phyloP scores from a whole-genome alignment of 495 filamentous ascomycete genomes.

The Penicillium antarcticum region DNA sequence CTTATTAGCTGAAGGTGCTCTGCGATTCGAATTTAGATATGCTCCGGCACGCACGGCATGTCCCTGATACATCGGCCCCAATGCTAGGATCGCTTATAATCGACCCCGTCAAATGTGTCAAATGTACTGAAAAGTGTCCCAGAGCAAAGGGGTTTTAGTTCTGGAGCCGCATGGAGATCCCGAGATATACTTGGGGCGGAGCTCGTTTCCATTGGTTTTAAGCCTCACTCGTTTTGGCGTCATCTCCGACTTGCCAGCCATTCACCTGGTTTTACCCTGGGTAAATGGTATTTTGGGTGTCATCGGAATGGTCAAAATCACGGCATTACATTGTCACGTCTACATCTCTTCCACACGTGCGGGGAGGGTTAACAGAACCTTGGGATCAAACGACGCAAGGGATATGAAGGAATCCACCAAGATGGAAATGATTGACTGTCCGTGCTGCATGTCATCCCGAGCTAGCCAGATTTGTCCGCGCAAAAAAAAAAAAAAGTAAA shows the following conservation, averaged over 20 bases:
- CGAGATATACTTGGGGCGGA: neutral
- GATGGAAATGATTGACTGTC: constrained; percentile 15
- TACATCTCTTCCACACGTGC: constrained; percentile 7
- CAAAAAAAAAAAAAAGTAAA: constrained; percentile 2
- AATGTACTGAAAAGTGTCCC: neutral
- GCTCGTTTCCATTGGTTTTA: constrained; percentile 6
- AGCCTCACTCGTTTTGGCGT: neutral
- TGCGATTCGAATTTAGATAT: constrained; percentile 1
- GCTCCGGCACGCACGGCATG: neutral
- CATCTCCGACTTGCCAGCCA: neutral
- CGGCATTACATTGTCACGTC: neutral
- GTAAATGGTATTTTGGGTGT: neutral
- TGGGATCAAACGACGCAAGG: constrained; percentile 13
- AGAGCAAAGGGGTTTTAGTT: neutral
- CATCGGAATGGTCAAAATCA: neutral
- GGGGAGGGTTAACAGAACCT: neutral
- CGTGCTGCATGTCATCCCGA: constrained; percentile 24
- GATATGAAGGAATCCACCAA: constrained; percentile 10
- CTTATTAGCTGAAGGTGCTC: neutral
- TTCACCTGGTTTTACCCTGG: neutral
- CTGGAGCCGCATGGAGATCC: constrained; percentile 15
- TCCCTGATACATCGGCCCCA: neutral
- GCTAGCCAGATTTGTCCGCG: constrained; percentile 4
- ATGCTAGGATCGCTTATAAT: neutral
- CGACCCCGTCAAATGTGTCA: neutral